Base-by-base conservation (phyloP, 177 flowering plant species). In the Vitis hybrid region DNA sequence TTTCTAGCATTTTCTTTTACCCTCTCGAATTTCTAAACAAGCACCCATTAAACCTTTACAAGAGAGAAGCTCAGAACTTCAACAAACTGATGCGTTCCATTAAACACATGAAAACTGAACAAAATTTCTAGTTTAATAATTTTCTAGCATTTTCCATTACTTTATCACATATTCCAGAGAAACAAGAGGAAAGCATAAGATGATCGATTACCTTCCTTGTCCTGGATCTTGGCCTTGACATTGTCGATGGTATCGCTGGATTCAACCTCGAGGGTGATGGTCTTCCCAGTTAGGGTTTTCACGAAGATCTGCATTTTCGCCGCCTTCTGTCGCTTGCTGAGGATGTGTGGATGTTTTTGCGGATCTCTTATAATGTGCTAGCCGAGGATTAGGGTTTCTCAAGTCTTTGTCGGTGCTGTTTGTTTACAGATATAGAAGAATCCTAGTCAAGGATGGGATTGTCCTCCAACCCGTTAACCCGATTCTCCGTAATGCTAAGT, bases 271-370 rank as follows among this genome's bases (percentile, higher is more conserved):
- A 84, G 85, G 50, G 87, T 84, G 52, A 85, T 83, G 71, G 88
- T 85, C 82, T 85, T 85, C 53, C 85, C 88, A 3, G 88, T 85
- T 19, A 85, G 80, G 74, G 86, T 85, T 78, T 85, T 85, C 78
- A 85, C 86, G 73, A 85, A 85, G 79, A 85, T 85, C 82, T 85
- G 86, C 88, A 85, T 85, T 59, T 73, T 78, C 22, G 50, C 69
- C 58, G 45, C 45, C 64, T 10, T 68, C 64, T 51, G 51, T 63
- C 59, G n/a, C 51, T 50, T n/a, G 14, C 49, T 53, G 49, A 0
- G 3, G 53, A 13, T 63, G 13, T 9, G 62, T 8, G 0, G 0
- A 53, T 13, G 57, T 53, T 22, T 19, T 10, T 14, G 62, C 62
- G 10, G 12, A 0, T 0, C 19, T 64, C 64, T 45, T 62, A 16